Base-by-base conservation (phyloP, 2,329 filamentous ascomycete genomes). In the Lachnellula subtilissima region DNA sequence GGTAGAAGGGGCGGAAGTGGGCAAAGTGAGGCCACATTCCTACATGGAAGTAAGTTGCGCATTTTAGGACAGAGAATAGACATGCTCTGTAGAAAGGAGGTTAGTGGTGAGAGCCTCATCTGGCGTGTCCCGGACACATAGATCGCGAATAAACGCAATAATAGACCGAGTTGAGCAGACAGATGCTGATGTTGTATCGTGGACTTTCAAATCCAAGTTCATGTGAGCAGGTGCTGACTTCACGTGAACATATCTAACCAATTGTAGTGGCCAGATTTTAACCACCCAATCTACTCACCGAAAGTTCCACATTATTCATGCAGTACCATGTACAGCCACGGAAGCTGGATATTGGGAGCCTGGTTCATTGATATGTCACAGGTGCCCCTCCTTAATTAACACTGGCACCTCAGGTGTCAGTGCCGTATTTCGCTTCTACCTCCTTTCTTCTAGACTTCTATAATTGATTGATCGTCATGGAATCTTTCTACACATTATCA, bases 401-500 rank as follows among this genome's bases (percentile, higher is more conserved):
- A 32, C 28, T 32, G 3, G 28, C 28, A 32, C 28, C 28, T 32
- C 28, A 32, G 28, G 28, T 12, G 8, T 12, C 28, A 9, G 28
- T 32, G 28, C 9, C 28, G 28, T 32, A 40, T 40, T 40, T 40
- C 37, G 14, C 8, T 7, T 40, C 15, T 17, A n/a, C 5, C 5
- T 9, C 14, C 37, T 40, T 8, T 15, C 14, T 40, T 40, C 37
- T 40, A 7, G 15, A 40, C 14, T 3, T 40, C 4, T 17, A 40
- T 40, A 17, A 17, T 17, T 17, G 9, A 9, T 40, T 5, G 37
- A n/a, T 40, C 5, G 17, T 40, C 14, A 40, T 40, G 37, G 37
- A 17, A 6, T 40, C 52, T 43, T 57, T 60, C 42, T 55, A 60
- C 19, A 55, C 57, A 12, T 15, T 57, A 32, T 57, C 57, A 35